These are phyloP conservation scores for Candida incommunis DNA, from an alignment of 805 yeast genomes.

Conservation along the genomic window DNA sequence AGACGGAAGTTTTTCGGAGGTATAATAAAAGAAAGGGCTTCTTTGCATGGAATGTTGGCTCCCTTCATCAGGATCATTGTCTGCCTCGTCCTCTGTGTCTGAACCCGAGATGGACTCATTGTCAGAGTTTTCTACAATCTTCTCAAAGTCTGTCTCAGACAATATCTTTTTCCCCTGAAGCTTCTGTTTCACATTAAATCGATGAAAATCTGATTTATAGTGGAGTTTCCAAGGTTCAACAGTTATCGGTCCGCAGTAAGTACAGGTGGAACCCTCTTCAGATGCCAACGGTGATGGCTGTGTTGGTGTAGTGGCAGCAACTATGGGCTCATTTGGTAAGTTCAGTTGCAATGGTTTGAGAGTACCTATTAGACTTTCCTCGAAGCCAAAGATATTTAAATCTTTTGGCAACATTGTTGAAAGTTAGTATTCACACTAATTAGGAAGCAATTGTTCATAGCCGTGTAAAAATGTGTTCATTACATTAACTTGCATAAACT, in stretches of 20 bases:
- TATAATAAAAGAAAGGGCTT: slow-evolving; percentile 55
- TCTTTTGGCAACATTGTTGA: neutral
- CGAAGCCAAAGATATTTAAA: neutral
- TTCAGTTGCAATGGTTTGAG: neutral
- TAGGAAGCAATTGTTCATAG: neutral
- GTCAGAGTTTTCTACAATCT: neutral
- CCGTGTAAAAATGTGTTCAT: neutral
- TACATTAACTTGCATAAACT: neutral
- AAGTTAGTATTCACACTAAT: too few species aligned
- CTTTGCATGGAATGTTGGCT: too few species aligned
- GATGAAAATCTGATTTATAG: neutral
- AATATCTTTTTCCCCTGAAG: neutral
- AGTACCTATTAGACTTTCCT: neutral
- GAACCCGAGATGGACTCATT: slow-evolving; percentile 5
- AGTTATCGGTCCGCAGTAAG: neutral
- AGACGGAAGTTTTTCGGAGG: slow-evolving; percentile 31
- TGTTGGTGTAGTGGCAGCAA: too few species aligned
- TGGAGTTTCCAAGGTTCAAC: neutral
- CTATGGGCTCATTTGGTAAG: neutral
- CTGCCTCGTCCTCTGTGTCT: slow-evolving; percentile 18
- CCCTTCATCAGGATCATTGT: slow-evolving; percentile 19
- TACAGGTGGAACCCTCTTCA: too few species aligned
- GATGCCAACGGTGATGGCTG: too few species aligned
- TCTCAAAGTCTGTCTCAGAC: neutral
- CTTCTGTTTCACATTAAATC: neutral